Base-by-base conservation (phyloP, 345 rosid species). In the Euphorbia lathyris region DNA sequence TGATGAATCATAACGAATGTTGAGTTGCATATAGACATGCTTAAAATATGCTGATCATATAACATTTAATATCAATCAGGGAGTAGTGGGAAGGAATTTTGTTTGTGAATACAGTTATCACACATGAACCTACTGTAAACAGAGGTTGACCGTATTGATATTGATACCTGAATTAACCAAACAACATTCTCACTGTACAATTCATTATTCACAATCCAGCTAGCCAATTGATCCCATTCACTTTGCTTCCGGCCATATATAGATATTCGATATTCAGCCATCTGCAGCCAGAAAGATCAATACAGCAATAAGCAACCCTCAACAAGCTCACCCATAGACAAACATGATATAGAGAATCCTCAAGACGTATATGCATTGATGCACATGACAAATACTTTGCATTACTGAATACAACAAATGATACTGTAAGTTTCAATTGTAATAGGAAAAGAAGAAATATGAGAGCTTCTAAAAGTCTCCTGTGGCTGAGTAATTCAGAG, bases 161-260 rank as follows among this genome's bases (percentile, higher is more conserved):
- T 10, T 10, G n/a, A 23, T 81, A 92, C 99, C 99, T 96, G 99
- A 77, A 96, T 96, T 72, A 96, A 84, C 99, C 99, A 96, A 66
- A 96, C 98, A 81, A 92, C 98, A 73, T 92, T 92, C 84, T 89
- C 95, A 71, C 96, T 89, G 85, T 92, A 96, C 71, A 96, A 77
- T 50, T 92, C 98, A 81, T 92, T 96, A 85, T 96, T 96, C 78
- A 96, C 96, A 72, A 96, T 96, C 99, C 99, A 96, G 81, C 98
- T 90, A 72, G 99, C 99, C 77, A 96, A 58, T 78, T 96, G 98
- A 67, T 96, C 99, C 99, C 99, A 96, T 72, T 96, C 98, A 48
- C 98, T 92, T 87, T 90, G 93, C 84, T 96, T 96, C 83, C 99
- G 82, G 42, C 99, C 99, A 63, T 96, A 92, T 76, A 96, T 92